Percentiles rank a stretch among this genome's conserved stretches.
Conservation (phyloP, 768 basidiomycete genomes). For the Hypsizygus marmoreus region DNA sequence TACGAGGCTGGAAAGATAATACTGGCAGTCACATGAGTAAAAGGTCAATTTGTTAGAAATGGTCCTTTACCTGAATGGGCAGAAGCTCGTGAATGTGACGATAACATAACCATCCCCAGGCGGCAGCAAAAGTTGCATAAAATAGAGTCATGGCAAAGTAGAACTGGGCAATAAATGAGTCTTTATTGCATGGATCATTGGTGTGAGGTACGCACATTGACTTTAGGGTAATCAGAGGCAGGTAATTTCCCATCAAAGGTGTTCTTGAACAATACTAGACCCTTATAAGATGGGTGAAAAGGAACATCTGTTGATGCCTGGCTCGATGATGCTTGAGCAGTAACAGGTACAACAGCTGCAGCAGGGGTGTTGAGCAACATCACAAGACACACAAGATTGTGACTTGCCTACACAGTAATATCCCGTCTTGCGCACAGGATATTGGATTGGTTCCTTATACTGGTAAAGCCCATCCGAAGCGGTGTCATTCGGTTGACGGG, state of each 20-base stretch:
- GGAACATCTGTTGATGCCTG: constrained; percentile 53
- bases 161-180: constrained; percentile 53
- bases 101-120: constrained; percentile 87
- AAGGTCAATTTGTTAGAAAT: neutral
- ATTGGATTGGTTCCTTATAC: constrained; percentile 78
- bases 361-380: neutral
- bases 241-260: constrained; percentile 86
- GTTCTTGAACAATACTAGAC: constrained; percentile 83
- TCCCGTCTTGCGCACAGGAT: constrained; percentile 82
- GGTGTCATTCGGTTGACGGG: constrained; percentile 36
- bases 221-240: constrained; percentile 96
- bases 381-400: constrained; percentile 6
- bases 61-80: constrained; percentile 70
- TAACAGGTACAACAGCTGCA: constrained; percentile 85
- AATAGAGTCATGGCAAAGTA: constrained; percentile 82
- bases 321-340: constrained; percentile 52
- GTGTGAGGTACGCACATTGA: constrained; percentile 61
- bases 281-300: constrained; percentile 77
- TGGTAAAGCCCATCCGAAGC: constrained; percentile 50
- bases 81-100: constrained; percentile 80
- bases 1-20: constrained; percentile 89
- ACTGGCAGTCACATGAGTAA: constrained; percentile 48
- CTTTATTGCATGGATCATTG: neutral
- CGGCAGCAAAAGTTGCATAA: constrained; percentile 67
- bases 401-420: constrained; percentile 93